phyloP scores from a whole-genome alignment of 2,329 filamentous ascomycete species.

The Pseudogymnoascus sp. region DNA sequence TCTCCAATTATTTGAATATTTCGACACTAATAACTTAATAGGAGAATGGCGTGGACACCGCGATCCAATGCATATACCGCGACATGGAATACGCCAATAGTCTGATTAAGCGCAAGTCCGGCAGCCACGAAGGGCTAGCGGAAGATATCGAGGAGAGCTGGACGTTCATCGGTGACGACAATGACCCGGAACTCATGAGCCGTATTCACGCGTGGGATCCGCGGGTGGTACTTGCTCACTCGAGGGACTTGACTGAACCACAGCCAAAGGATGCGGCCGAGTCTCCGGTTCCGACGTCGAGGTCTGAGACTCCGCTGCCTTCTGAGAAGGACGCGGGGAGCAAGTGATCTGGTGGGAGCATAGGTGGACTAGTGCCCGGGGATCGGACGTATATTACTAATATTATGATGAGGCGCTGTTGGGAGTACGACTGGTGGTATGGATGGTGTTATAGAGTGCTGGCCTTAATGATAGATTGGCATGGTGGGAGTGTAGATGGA shows the following conservation, averaged over 20 bases:
- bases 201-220: slow-evolving; percentile 26
- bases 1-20: background rate
- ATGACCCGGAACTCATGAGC: slow-evolving; percentile 25
- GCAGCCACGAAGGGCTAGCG: slow-evolving; percentile 33
- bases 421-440: background rate
- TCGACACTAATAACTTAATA: slow-evolving; percentile 33
- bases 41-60: slow-evolving; percentile 84
- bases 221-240: slow-evolving; percentile 15
- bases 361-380: no score
- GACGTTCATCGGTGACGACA: slow-evolving; percentile 67
- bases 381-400: background rate
- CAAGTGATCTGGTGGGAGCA: background rate
- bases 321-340: background rate
- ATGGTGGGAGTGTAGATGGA: background rate
- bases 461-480: background rate
- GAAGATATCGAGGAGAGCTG: slow-evolving; percentile 74
- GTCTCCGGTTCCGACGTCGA: background rate
- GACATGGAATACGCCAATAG: slow-evolving; percentile 88
- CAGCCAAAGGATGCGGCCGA: background rate
- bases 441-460: background rate
- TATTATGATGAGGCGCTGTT: background rate
- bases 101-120: slow-evolving; percentile 60
- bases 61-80: slow-evolving; percentile 87
- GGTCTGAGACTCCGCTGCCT: background rate
- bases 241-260: background rate